Conservation (phyloP, 768 basidiomycete genomes). For the Lenzites betulinus region DNA sequence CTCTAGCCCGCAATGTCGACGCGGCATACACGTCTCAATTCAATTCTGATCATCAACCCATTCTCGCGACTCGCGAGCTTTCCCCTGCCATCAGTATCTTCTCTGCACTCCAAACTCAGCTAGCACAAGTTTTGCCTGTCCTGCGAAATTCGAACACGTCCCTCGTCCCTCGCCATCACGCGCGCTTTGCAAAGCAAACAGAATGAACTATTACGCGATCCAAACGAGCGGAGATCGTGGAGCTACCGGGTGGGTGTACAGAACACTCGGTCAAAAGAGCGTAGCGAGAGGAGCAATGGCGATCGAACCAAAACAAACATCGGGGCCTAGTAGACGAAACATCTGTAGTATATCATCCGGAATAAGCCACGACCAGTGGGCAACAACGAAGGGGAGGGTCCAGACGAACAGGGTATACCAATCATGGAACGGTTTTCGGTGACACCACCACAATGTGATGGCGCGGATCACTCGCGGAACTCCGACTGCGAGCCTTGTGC, state of each 20-base stretch:
- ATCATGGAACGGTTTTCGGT: conserved; percentile 22
- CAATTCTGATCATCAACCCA: conserved; percentile 21
- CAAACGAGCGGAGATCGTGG: conserved; percentile 19
- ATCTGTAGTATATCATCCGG: conserved; percentile 21
- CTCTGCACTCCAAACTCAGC: conserved; percentile 8
- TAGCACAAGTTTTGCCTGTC: neutral
- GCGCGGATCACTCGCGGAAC: conserved; percentile 60
- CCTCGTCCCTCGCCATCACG: conserved; percentile 3
- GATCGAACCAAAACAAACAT: conserved; percentile 7
- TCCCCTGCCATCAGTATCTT: conserved; percentile 11
- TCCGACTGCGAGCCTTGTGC: conserved; percentile 84
- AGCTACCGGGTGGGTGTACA: conserved; percentile 15
- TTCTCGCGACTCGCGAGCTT: conserved; percentile 5
- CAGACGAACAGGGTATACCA: conserved; percentile 34
- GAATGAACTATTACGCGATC: conserved; percentile 19
- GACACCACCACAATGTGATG: conserved; percentile 4
- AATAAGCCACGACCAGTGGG: conserved; percentile 17
- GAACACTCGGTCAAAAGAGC: conserved; percentile 17
- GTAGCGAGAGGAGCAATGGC: conserved; percentile 5
- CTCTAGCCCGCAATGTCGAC: neutral
- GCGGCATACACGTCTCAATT: neutral
- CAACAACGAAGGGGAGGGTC: conserved; percentile 19
- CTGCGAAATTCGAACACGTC: neutral
- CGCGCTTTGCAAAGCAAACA: conserved; percentile 4
- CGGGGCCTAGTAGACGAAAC: conserved; percentile 15